Evolutionary conservation across 768 basidiomycete genomes (phyloP), one percentile per base, ranked within the genome.

Genomic region (Suillus brevipes): DNA sequence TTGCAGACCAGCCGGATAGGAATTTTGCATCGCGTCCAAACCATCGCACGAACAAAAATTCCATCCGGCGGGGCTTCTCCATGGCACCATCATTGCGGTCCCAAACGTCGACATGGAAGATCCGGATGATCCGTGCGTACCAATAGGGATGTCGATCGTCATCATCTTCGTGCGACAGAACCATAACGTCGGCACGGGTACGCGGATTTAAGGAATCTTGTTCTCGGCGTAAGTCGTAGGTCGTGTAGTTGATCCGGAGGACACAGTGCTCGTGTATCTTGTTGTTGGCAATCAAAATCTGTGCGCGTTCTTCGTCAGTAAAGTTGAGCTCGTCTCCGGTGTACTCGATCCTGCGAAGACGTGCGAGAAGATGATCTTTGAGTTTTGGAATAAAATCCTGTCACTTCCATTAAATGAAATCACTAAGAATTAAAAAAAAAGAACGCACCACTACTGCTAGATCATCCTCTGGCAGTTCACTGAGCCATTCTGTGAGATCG

Each of bases 31-130:
- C 78, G 0, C 62, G 53, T 2, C 74, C 73, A 52, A 81, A 73
- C 79, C 81, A 81, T 0, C 71, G 69, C 0, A 85, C 79, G 71
- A 79, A 84, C 2, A 85, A 65, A 20, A 84, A 77, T 2, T 81
- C 74, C 68, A 84, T 77, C n/a, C 1, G 12, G 4, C 1, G 5
- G 3, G 5, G 47, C 18, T 49, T 49, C 23, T 49, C 47, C 50
- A 52, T 52, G 50, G 25, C 12, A 0, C 2, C 13, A 1, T 52
- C 50, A 23, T 37, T 58, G 34, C 56, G 5, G 42, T 64, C 50
- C 40, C 28, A 16, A 25, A 63, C 25, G 6, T 55, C 23, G 4
- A 63, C 37, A 63, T 82, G 80, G 62, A 74, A 83, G 0, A 80
- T 72, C 0, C 75, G 74, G 13, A 79, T 63, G 13, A 80, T 66